Evolutionary conservation across 1,284 basidiomycete species (phyloP).

Genomic region (Marasmius oreades): DNA sequence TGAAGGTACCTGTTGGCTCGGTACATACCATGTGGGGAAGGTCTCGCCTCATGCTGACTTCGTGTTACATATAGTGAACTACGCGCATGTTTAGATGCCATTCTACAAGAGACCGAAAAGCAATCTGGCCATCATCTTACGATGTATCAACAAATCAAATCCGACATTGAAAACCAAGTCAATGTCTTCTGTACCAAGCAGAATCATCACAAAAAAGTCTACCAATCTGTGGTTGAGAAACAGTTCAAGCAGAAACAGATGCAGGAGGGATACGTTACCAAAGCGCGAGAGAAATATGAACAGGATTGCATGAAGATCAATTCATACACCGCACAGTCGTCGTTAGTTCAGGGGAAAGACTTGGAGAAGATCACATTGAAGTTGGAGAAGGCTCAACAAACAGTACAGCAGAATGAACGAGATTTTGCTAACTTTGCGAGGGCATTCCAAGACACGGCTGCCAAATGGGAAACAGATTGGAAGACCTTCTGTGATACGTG

Average conservation of each 20-base stretch:
- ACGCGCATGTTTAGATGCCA: constrained; percentile 71
- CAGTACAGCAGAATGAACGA: constrained; percentile 84
- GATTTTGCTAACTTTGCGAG: constrained; percentile 90
- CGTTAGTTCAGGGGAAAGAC: constrained; percentile 91
- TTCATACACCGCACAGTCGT: constrained; percentile 90
- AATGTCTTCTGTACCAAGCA: constrained; percentile 65
- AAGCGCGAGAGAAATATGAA: constrained; percentile 94
- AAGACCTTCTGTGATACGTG: constrained; percentile 90
- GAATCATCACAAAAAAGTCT: constrained; percentile 70
- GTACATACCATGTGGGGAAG: neutral
- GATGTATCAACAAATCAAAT: constrained; percentile 73
- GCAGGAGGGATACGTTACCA: constrained; percentile 80
- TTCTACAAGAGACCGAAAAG: constrained; percentile 81
- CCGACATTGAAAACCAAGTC: constrained; percentile 72
- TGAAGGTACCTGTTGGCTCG: constrained; percentile 1
- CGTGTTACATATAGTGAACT: constrained; percentile 56
- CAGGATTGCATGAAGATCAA: constrained; percentile 94
- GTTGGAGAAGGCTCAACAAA: constrained; percentile 87
- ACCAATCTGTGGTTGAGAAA: constrained; percentile 80
- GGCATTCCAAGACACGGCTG: constrained; percentile 76
- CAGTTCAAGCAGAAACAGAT: constrained; percentile 83
- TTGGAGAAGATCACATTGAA: constrained; percentile 88
- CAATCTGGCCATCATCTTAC: constrained; percentile 71
- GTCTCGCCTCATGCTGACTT: neutral
- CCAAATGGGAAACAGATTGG: constrained; percentile 94